phyloP scores from a whole-genome alignment of 176 grass and related monocot species.

The Eragrostis curvula region DNA sequence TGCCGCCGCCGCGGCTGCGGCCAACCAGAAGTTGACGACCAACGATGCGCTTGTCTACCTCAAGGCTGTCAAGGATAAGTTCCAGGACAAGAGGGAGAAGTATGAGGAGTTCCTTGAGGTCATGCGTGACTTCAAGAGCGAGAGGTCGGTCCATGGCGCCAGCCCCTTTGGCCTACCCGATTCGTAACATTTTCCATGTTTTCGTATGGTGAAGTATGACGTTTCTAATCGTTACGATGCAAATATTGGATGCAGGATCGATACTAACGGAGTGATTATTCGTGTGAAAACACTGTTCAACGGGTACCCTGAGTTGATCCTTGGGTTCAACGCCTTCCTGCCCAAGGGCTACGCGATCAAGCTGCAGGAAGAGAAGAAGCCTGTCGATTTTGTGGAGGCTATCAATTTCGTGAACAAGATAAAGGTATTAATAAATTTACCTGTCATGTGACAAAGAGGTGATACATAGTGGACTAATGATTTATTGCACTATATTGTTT shows the following conservation, averaged over 20 bases:
- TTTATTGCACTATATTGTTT: neutral
- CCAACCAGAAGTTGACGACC: conserved; percentile 78
- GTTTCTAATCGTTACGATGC: conserved; percentile 11
- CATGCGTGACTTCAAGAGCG: conserved; percentile 99
- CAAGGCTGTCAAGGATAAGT: conserved; percentile 96
- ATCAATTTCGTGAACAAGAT: conserved; percentile 99
- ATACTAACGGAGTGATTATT: conserved; percentile 93
- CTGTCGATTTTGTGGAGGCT: conserved; percentile 96
- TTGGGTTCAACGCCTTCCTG: conserved; percentile 97
- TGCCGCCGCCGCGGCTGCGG: neutral
- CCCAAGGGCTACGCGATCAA: conserved; percentile 99
- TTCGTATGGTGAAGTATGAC: neutral
- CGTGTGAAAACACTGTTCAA: conserved; percentile 95
- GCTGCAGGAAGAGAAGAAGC: conserved; percentile 95
- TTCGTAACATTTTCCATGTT: neutral
- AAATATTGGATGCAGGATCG: conserved; percentile 61
- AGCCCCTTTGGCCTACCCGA: neutral
- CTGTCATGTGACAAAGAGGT: neutral
- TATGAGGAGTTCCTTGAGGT: conserved; percentile 99
- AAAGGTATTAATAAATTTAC: conserved; percentile 57
- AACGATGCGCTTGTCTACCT: conserved; percentile 94
- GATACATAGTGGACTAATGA: neutral
- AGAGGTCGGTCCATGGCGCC: conserved; percentile 61
- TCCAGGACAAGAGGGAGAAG: conserved; percentile 94
- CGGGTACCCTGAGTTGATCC: conserved; percentile 87